phyloP scores from a whole-genome alignment of 805 yeast species.

The Ogataea sp. region DNA sequence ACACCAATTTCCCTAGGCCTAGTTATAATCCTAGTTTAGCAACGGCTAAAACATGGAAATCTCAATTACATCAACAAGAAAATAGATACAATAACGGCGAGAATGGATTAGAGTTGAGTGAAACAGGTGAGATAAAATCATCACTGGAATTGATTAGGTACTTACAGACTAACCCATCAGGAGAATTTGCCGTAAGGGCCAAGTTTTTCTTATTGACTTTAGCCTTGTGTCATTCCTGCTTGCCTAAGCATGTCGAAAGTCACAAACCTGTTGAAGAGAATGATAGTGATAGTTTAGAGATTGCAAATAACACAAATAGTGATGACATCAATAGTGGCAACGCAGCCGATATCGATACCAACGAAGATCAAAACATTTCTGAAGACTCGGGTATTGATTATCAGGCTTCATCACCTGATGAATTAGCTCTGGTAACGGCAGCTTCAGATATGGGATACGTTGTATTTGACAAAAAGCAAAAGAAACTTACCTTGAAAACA shows the following conservation, averaged over 20 bases:
- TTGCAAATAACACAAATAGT: conserved; percentile 6
- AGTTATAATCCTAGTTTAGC: conserved; percentile 14
- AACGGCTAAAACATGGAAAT: conserved; percentile 33
- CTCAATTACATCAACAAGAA: conserved; percentile 10
- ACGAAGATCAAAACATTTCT: conserved; percentile 9
- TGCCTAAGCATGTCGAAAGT: conserved; percentile 49
- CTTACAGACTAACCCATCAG: conserved; percentile 42
- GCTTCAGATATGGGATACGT: conserved; percentile 93
- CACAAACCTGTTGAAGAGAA: background rate
- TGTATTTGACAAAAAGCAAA: conserved; percentile 61
- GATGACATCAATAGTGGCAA: background rate
- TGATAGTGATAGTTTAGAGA: conserved; percentile 13
- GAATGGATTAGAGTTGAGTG: conserved; percentile 18
- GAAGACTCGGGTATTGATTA: conserved; percentile 54
- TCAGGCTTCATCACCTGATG: conserved; percentile 96
- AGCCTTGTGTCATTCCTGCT: conserved; percentile 85
- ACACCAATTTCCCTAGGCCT: conserved; percentile 3
- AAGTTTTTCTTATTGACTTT: conserved; percentile 72
- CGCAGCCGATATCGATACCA: conserved; percentile 6
- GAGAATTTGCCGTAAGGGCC: conserved; percentile 62
- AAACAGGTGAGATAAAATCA: too few species aligned
- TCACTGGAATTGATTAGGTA: too few species aligned
- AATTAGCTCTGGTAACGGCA: conserved; percentile 85
- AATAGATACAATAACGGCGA: background rate
- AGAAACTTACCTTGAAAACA: conserved; percentile 55